Conservation (phyloP, 345 rosid genomes). For the Camelina neglecta region DNA sequence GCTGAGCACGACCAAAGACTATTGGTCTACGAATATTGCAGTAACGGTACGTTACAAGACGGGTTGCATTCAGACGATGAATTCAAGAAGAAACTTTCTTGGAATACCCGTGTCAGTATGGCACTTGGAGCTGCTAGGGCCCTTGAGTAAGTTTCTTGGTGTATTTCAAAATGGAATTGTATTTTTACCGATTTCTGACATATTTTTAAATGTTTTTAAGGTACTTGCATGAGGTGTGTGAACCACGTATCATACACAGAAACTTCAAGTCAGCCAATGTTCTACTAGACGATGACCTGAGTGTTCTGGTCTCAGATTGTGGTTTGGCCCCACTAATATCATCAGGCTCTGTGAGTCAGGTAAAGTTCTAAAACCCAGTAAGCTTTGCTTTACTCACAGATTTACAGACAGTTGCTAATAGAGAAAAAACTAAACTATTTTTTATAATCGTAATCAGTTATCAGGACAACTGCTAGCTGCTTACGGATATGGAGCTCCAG, state of each 20-base stretch:
- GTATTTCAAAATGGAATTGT: neutral
- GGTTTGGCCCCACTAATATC: slow-evolving; percentile 89
- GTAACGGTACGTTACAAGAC: slow-evolving; percentile 83
- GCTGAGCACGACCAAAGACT: slow-evolving; percentile 96
- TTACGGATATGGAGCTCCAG: slow-evolving; percentile 96
- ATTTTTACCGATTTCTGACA: neutral
- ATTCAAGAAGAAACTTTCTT: slow-evolving; percentile 62
- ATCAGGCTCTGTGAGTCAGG: slow-evolving; percentile 94
- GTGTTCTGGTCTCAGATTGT: slow-evolving; percentile 80
- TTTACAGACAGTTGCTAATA: neutral
- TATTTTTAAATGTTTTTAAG: slow-evolving; percentile 44
- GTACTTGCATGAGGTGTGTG: slow-evolving; percentile 95
- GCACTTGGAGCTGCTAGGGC: slow-evolving; percentile 97
- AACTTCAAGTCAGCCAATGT: slow-evolving; percentile 85
- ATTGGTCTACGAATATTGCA: slow-evolving; percentile 85
- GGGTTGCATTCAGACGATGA: slow-evolving; percentile 87
- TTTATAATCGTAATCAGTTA: slow-evolving; percentile 59
- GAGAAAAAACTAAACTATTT: slow-evolving; percentile 26
- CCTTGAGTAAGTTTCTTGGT: slow-evolving; percentile 72
- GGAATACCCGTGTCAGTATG: slow-evolving; percentile 83
- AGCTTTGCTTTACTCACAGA: neutral
- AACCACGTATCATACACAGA: slow-evolving; percentile 87
- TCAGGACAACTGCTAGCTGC: slow-evolving; percentile 85
- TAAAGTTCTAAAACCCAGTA: slow-evolving; percentile 41
- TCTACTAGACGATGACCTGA: slow-evolving; percentile 87